These are phyloP conservation scores for Ceriops zippeliana DNA, from an alignment of 345 rosid genomes.

Conservation along the genomic window DNA sequence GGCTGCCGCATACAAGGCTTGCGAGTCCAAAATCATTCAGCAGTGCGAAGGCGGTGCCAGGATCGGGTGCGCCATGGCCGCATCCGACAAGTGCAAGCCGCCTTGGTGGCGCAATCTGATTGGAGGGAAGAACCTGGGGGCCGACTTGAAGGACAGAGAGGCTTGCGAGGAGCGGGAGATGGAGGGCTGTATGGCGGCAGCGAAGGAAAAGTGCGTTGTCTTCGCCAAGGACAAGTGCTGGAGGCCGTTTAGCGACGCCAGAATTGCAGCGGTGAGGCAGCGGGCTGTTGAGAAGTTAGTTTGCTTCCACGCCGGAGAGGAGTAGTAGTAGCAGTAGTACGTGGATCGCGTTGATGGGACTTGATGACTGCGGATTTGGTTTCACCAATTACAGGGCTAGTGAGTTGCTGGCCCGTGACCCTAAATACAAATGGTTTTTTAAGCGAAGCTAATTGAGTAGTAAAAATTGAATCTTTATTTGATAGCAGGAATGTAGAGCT, in stretches of 20 bases:
- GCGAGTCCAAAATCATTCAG: conserved; percentile 40
- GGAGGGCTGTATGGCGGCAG: conserved; percentile 53
- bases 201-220: conserved; percentile 57
- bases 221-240: conserved; percentile 60
- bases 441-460: not conserved
- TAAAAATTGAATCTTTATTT: no score
- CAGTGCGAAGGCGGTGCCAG: conserved; percentile 81
- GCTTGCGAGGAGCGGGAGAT: conserved; percentile 74
- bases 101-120: conserved; percentile 66
- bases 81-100: conserved; percentile 67
- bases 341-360: conserved; percentile 31
- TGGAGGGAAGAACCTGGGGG: conserved; percentile 22
- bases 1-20: conserved; percentile 48
- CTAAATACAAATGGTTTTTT: conserved; percentile 13
- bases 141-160: conserved; percentile 57
- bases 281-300: conserved; percentile 35
- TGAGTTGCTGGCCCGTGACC: conserved; percentile 34
- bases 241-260: conserved; percentile 58
- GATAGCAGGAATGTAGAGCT: no score
- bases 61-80: conserved; percentile 78
- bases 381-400: conserved; percentile 41
- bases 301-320: conserved; percentile 40
- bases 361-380: conserved; percentile 17
- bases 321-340: conserved; percentile 1
- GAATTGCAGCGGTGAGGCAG: conserved; percentile 38